Conservation (phyloP, 1,139 yeast species). For the Ogataea hybrid region DNA sequence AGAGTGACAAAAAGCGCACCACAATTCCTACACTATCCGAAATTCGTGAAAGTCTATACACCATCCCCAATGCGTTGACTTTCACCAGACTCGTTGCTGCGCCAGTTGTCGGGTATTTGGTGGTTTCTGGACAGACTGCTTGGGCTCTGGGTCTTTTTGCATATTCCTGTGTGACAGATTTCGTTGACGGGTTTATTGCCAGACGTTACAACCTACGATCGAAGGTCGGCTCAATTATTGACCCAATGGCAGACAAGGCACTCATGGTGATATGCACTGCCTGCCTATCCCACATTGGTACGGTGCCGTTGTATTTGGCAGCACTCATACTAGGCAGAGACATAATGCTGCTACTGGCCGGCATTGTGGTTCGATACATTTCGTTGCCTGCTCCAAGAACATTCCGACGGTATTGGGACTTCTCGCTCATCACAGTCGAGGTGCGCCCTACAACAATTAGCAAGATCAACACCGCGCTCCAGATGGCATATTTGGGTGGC, state of each 20-base stretch:
- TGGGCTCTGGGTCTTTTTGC: slow-evolving; percentile 72
- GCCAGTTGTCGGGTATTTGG: slow-evolving; percentile 79
- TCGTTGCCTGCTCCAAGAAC: slow-evolving; percentile 81
- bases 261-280: slow-evolving; percentile 85
- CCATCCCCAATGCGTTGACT: slow-evolving; percentile 84
- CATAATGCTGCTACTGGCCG: slow-evolving; percentile 69
- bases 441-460: slow-evolving; percentile 89
- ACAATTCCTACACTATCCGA: slow-evolving; percentile 34
- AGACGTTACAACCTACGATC: slow-evolving; percentile 74
- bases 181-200: slow-evolving; percentile 89
- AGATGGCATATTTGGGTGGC: slow-evolving; percentile 84
- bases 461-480: slow-evolving; percentile 85
- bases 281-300: slow-evolving; percentile 66
- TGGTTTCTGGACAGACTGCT: slow-evolving; percentile 57
- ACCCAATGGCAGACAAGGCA: slow-evolving; percentile 93
- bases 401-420: slow-evolving; percentile 67
- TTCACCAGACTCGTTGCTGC: slow-evolving; percentile 74
- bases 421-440: slow-evolving; percentile 78
- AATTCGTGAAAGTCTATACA: slow-evolving; percentile 60
- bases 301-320: slow-evolving; percentile 70
- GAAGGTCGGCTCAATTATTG: slow-evolving; percentile 85
- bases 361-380: slow-evolving; percentile 67
- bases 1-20: slow-evolving; percentile 25
- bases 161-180: slow-evolving; percentile 88
- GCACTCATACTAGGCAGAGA: slow-evolving; percentile 82